Percentiles rank a stretch among this genome's conserved stretches.
These are phyloP conservation scores for Apiospora sp. DNA, from an alignment of 2,329 filamentous ascomycete species.

Conservation along the genomic window DNA sequence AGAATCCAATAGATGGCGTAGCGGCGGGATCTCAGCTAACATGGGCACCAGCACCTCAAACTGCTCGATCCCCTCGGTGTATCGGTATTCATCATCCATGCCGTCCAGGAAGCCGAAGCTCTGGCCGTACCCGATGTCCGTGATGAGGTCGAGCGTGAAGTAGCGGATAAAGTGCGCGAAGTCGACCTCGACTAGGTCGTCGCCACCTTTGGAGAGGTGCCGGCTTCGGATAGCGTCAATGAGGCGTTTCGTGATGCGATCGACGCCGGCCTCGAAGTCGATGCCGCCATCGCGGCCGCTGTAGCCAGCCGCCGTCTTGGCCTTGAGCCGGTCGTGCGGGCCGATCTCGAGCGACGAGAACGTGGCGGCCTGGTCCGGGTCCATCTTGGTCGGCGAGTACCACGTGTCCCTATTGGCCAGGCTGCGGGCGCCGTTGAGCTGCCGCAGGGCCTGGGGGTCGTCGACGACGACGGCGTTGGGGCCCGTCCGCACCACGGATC, in stretches of 20 bases:
- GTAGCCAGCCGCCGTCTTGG: slow-evolving; percentile 31
- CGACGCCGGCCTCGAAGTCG: slow-evolving; percentile 32
- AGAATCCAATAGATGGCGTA: slow-evolving; percentile 9
- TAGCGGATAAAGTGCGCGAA: slow-evolving; percentile 26
- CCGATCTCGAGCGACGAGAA: slow-evolving; percentile 32
- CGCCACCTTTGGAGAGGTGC: background rate
- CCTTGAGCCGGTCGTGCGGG: slow-evolving; percentile 33
- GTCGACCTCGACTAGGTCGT: slow-evolving; percentile 10
- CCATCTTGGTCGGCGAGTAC: slow-evolving; percentile 33
- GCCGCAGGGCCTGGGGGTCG: slow-evolving; percentile 33
- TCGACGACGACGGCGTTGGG: slow-evolving; percentile 21
- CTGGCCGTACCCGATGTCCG: slow-evolving; percentile 16
- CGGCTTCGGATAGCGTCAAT: slow-evolving; percentile 10
- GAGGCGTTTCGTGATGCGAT: background rate
- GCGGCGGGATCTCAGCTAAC: slow-evolving; percentile 11
- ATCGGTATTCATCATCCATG: slow-evolving; percentile 24
- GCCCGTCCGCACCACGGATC: slow-evolving; percentile 27
- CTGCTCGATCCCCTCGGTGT: slow-evolving; percentile 15
- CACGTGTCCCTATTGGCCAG: slow-evolving; percentile 30
- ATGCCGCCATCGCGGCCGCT: slow-evolving; percentile 33
- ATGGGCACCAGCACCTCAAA: background rate
- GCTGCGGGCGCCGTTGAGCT: slow-evolving; percentile 30
- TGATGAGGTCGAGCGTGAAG: slow-evolving; percentile 27
- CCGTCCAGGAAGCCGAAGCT: slow-evolving; percentile 26
- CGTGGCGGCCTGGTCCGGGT: slow-evolving; percentile 32